Evolutionary conservation across 2,329 filamentous ascomycete genomes (phyloP), one percentile per base, ranked within the genome.

Genomic region (Dactylonectria estremocensis): DNA sequence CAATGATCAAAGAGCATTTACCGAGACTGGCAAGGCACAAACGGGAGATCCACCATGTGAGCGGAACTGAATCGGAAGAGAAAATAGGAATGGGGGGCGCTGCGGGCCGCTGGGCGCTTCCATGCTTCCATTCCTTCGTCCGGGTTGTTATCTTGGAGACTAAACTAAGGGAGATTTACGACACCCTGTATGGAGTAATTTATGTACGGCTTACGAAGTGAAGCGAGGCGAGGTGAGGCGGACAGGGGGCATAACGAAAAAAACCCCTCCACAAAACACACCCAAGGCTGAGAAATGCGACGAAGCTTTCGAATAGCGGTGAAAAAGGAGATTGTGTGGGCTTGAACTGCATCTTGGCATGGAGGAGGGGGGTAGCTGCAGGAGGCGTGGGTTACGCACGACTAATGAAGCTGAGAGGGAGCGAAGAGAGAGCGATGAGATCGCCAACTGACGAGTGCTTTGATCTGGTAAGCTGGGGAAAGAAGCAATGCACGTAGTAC

Each of bases 1-100:
- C 68, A 74, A 74, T 72, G 68, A 75, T 70, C 62, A 62, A 62
- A 69, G 62, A 64, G 48, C 53, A 58, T 73, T 74, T 68, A 68
- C 65, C 64, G 67, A 68, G 59, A 49, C 68, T 74, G 49, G 46
- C 43, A 24, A 49, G 60, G 37, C 48, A 62, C 61, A 52, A 50
- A 56, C 55, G n/a, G 31, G 61, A 45, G 45, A 63, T 60, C 50
- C 57, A 64, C 64, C 55, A 22, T 68, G 56, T 16, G 57, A 64
- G 55, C 55, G 57, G 61, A 74, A 68, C 48, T 55, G 61, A 11
- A 49, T 49, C 52, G 60, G 54, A 22, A 40, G 43, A 28, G 24
- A 5, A 7, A 28, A 28, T 7, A 4, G 24, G 24, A 28, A 28
- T 5, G 59, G 50, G 58, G 59, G 59, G 50, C 50, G 31, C 40